Evolutionary conservation across 148 eudicot species (phyloP), one percentile per base, ranked within the genome.

Genomic region (Chenopodium formosanum): DNA sequence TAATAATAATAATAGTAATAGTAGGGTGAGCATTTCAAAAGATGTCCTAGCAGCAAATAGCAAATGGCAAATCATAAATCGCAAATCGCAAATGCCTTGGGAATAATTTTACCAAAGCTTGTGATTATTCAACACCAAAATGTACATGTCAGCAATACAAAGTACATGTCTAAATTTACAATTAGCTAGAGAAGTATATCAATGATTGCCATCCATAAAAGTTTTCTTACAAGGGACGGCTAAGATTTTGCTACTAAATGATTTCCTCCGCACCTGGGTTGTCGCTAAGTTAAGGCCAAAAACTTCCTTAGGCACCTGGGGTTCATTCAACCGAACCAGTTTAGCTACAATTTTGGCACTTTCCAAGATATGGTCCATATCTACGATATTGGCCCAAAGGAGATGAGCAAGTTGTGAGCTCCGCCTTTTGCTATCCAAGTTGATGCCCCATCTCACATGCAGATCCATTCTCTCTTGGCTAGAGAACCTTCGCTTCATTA

Each of bases 321-420:
- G 88, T 48, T 91, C 87, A 1, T 81, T 75, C 37, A 94, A 87
- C 44, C 89, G 90, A 72, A 89, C 86, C 73, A 94, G 73, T 84
- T 86, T 94, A 31, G 96, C 99, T 32, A 97, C 91, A 19, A 94
- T 65, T 50, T 85, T 73, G 73, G 98, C 94, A 73, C 99, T 94
- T 44, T 92, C 91, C 40, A 83, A 75, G 74, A 97, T 85, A 86
- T 91, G 94, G 78, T 91, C 89, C 86, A 91, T 83, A 74, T 91
- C 93, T 37, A 80, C 81, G 12, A 85, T 79, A 40, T 88, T 82
- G 3, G 83, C 85, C 99, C 99, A 97, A 50, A 94, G 82, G 16
- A 79, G 88, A 48, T 86, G 82, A 53, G 91, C 92, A 44, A 94
- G 84, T 85, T 94, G 93, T 34, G 86, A 84, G 84, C 98, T 88